Evolutionary conservation across 2,329 filamentous ascomycete species (phyloP).

Genomic region (Sporothrix brunneoviolacea): DNA sequence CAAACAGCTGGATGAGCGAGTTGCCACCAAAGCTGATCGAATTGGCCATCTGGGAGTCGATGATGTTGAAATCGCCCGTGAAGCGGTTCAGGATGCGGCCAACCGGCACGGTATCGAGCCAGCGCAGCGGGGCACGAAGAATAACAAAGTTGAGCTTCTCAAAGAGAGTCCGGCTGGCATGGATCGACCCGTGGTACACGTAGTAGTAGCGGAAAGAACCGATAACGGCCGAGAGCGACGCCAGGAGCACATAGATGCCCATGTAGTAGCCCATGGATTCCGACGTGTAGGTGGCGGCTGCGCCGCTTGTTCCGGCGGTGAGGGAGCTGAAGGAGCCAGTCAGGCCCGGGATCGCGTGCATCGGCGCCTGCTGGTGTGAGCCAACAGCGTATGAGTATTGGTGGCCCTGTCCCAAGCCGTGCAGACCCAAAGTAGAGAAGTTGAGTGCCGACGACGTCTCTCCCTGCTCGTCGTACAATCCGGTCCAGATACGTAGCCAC

Average conservation of each 20-base stretch:
- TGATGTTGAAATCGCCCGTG: conserved; percentile 67
- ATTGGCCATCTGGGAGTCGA: conserved; percentile 61
- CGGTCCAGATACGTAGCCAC: conserved; percentile 61
- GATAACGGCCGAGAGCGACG: conserved; percentile 48
- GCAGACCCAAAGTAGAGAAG: conserved; percentile 5
- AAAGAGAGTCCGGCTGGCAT: conserved; percentile 63
- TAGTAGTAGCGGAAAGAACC: conserved; percentile 58
- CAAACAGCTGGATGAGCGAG: conserved; percentile 55
- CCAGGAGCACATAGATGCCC: conserved; percentile 58
- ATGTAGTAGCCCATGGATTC: conserved; percentile 57
- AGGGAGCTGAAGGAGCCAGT: neutral
- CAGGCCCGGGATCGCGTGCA: conserved; percentile 27
- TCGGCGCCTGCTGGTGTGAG: conserved; percentile 37
- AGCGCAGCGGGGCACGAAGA: conserved; percentile 66
- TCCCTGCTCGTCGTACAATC: conserved; percentile 31
- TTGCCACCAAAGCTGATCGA: conserved; percentile 55
- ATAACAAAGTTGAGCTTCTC: conserved; percentile 59
- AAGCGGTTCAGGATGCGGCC: conserved; percentile 73
- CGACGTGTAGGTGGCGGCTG: neutral
- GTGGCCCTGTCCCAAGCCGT: conserved; percentile 1
- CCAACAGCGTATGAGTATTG: conserved; percentile 37
- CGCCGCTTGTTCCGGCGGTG: neutral
- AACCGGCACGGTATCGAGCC: conserved; percentile 73
- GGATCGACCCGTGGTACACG: conserved; percentile 58
- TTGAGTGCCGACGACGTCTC: conserved; percentile 6